Base-by-base conservation (phyloP, 306 rosid genomes). In the Pyrus betulifolia region DNA sequence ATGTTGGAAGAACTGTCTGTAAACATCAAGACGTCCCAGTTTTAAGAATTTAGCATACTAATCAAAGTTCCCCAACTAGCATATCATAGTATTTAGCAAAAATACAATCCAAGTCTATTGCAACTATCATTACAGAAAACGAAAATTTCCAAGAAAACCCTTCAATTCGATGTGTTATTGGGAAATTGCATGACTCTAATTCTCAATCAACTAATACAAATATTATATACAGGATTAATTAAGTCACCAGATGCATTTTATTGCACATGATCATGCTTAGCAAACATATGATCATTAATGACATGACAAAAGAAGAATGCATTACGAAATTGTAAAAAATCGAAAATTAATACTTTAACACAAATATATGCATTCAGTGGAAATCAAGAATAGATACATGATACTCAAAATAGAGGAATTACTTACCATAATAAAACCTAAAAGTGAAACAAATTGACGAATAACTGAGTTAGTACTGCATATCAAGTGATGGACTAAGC, bases 1-100 rank as follows among this genome's bases (percentile, higher is more conserved):
- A 65, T 5, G 97, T 73, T 52, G 92, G 87, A 76, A 92, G 61
- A 82, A 85, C 59, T 45, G 84, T 62, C 96, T 95, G 81, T 22
- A 85, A 72, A 63, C 46, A 70, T 69, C 68, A 82, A 33, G 15
- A 7, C 4, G 27, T 74, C 54, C 49, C 38, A 60, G 4, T 25
- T 52, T 33, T 3, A 74, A 38, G 18, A 18, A 59, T 30, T 40
- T 19, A 54, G 11, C 49, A 8, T 12, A 66, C 59, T 45, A 67
- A 18, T 35, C 30, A 0, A 61, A 33, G 57, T 15, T 65, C 40
- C 17, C 19, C 12, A 3, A 33, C 55, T 19, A 72, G 11, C 42
- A 33, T 62, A 44, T 51, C 27, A 27, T n/a, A 17, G 23, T 22
- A n/a, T 7, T 14, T 9, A 12, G 17, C 14, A 62, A 45, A 63